Conservation (phyloP, 2,329 filamentous ascomycete species). For the Botrytis galanthina region DNA sequence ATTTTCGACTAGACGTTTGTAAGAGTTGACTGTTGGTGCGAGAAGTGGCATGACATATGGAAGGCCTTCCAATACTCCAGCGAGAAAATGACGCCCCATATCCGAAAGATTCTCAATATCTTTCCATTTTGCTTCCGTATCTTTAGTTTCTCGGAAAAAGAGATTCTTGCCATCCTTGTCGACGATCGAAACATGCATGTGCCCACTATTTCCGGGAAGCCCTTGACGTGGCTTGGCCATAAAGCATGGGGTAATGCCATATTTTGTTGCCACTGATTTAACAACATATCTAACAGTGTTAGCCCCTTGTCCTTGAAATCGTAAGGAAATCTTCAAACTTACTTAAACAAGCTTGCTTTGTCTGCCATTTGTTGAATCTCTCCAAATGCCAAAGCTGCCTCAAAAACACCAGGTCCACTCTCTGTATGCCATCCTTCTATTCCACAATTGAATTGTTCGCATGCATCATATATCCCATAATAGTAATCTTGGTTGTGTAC, state of each 20-base stretch:
- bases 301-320: neutral
- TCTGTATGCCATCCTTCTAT: slow-evolving; percentile 97
- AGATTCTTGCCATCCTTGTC: slow-evolving; percentile 80
- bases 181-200: slow-evolving; percentile 90
- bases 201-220: slow-evolving; percentile 89
- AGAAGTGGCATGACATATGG: slow-evolving; percentile 95
- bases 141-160: slow-evolving; percentile 69
- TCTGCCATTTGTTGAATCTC: slow-evolving; percentile 90
- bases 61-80: slow-evolving; percentile 82
- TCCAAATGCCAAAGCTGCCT: slow-evolving; percentile 89
- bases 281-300: slow-evolving; percentile 64
- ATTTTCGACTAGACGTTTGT: slow-evolving; percentile 97
- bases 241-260: slow-evolving; percentile 93
- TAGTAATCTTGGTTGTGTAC: slow-evolving; percentile 91
- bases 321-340: slow-evolving; percentile 28
- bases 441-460: slow-evolving; percentile 71
- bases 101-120: slow-evolving; percentile 83
- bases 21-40: slow-evolving; percentile 93
- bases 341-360: slow-evolving; percentile 88
- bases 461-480: slow-evolving; percentile 81
- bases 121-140: slow-evolving; percentile 67
- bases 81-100: slow-evolving; percentile 87
- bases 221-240: slow-evolving; percentile 96
- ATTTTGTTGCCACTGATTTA: slow-evolving; percentile 81
- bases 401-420: slow-evolving; percentile 89